phyloP scores from a whole-genome alignment of 441 rosid genomes.

The Corymbia citriodora region DNA sequence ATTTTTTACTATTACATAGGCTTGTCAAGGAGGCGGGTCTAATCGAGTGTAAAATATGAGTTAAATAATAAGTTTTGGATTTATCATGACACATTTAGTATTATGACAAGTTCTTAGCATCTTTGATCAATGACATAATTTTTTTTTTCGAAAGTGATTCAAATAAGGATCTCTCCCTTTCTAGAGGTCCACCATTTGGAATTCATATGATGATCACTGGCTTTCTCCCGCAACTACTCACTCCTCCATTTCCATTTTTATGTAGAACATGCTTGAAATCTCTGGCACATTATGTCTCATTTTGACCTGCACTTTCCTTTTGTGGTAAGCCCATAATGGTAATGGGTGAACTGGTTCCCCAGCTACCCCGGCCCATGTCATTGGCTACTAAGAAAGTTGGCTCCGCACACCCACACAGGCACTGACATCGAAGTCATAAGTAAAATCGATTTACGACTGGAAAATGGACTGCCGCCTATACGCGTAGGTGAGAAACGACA shows the following conservation, averaged over 20 bases:
- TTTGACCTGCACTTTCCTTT: too few relatives aligned
- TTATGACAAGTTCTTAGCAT: not conserved
- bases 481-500: not conserved
- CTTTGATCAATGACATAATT: not conserved
- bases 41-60: not conserved
- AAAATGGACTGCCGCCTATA: not conserved
- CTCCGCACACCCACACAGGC: not conserved
- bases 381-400: not conserved
- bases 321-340: too few relatives aligned
- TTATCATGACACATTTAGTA: not conserved
- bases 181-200: too few relatives aligned
- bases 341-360: too few relatives aligned
- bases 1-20: not conserved
- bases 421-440: not conserved
- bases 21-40: not conserved
- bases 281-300: too few relatives aligned
- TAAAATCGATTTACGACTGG: not conserved
- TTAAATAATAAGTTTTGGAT: not conserved
- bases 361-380: not conserved
- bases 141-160: not conserved
- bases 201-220: too few relatives aligned
- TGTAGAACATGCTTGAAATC: too few relatives aligned
- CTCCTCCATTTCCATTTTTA: too few relatives aligned
- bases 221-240: too few relatives aligned
- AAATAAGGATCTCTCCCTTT: too few relatives aligned